phyloP scores from a whole-genome alignment of 768 basidiomycete genomes.

The Pleurotus ostreatus region DNA sequence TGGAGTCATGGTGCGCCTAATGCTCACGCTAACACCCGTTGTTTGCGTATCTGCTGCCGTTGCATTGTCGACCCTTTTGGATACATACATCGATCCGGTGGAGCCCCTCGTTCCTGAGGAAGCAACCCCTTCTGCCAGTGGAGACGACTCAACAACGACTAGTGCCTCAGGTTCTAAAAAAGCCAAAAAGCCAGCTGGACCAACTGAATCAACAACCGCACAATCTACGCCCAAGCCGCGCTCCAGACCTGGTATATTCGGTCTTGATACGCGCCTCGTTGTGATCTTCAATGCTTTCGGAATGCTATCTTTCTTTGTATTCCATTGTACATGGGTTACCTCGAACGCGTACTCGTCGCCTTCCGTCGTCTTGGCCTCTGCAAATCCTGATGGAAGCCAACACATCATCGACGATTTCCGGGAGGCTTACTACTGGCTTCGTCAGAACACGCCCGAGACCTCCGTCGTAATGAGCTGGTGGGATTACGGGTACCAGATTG shows the following conservation, averaged over 20 bases:
- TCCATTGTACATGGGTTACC: constrained; percentile 97
- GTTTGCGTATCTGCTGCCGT: constrained; percentile 94
- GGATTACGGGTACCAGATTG: constrained; percentile 99
- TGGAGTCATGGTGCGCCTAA: constrained; percentile 98
- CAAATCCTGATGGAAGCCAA: constrained; percentile 76
- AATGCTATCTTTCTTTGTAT: constrained; percentile 85
- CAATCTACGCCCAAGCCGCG: constrained; percentile 27
- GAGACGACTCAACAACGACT: constrained; percentile 24
- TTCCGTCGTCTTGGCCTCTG: constrained; percentile 88
- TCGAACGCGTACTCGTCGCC: constrained; percentile 95
- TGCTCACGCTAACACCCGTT: constrained; percentile 95
- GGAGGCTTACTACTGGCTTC: constrained; percentile 98
- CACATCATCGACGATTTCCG: constrained; percentile 99
- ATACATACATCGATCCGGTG: constrained; percentile 84
- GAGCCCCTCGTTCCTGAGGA: constrained; percentile 51
- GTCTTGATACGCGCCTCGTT: constrained; percentile 75
- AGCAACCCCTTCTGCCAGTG: constrained; percentile 16
- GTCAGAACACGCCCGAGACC: constrained; percentile 90
- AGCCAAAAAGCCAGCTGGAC: constrained; percentile 42
- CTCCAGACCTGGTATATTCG: constrained; percentile 66
- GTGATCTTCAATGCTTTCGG: constrained; percentile 72
- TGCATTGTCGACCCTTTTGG: constrained; percentile 81
- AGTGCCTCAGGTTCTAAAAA: constrained; percentile 43
- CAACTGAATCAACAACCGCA: constrained; percentile 27
- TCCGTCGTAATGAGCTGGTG: constrained; percentile 99